Base-by-base conservation (phyloP, 768 basidiomycete species). In the Termitomyces sp. region DNA sequence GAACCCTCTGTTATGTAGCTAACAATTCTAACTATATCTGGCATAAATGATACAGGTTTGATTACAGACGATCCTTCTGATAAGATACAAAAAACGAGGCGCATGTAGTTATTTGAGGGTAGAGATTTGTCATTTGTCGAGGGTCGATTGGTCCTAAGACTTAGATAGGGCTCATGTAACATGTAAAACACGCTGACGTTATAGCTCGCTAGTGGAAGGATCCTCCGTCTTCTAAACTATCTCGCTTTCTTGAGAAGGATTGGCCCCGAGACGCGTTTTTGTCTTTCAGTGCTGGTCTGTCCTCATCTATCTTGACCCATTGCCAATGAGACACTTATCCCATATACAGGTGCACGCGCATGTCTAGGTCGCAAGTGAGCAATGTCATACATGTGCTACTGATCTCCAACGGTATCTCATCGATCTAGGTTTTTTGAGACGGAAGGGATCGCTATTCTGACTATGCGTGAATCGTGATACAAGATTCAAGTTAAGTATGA, bases 121-220 rank as follows among this genome's bases (percentile, higher is more conserved):
- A 25, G 25, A 25, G 25, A 25, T 25, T 25, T 25, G 25, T 25
- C 25, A 25, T 25, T 25, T 25, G 25, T 25, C 25, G 25, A 25
- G 25, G 25, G 25, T 25, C 25, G 25, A 25, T 25, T 25, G 25
- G 25, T 25, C 25, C 25, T 25, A 25, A 25, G 25, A 25, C 25
- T 25, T 25, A 25, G 25, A 25, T 25, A 25, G 25, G 25, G 25
- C 25, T 25, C 25, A 25, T 25, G 25, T 25, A 25, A 25, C 25
- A 25, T 25, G 25, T 25, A 25, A 25, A 25, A 25, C 25, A 25
- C 25, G 25, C 25, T 25, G 1, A 25, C 25, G 25, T 25, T 46
- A 32, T 54, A 85, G 84, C 84, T 32, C 76, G 77, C 37, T 84
- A 84, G 66, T 86, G 85, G 83, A 69, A 80, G 54, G 76, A 85